These are phyloP conservation scores for Cercophora samala DNA, from an alignment of 495 filamentous ascomycete genomes.

Conservation along the genomic window DNA sequence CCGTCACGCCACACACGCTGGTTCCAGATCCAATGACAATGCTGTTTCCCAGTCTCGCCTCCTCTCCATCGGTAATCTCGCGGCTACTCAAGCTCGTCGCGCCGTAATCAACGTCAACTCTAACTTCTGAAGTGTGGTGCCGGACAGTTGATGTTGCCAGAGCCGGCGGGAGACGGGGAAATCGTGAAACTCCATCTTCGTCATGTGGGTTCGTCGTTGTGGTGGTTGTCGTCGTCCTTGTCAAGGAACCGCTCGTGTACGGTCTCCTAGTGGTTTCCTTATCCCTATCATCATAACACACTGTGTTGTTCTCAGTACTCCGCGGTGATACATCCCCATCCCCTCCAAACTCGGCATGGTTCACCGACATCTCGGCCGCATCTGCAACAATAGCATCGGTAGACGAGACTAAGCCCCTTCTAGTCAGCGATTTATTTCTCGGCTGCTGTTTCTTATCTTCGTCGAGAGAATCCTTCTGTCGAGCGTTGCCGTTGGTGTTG, in stretches of 20 bases:
- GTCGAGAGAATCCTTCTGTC: neutral
- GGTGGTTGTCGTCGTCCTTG: neutral
- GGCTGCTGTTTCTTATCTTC: neutral
- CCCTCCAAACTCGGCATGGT: neutral
- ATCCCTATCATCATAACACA: neutral
- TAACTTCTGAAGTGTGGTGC: neutral
- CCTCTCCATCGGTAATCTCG: neutral
- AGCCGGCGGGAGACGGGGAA: neutral
- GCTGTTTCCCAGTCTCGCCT: constrained; percentile 2
- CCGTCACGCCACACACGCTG: neutral
- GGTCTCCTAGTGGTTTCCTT: neutral
- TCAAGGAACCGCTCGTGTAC: neutral
- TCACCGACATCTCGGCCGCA: neutral
- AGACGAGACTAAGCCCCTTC: neutral
- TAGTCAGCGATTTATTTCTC: neutral
- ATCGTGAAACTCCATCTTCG: neutral
- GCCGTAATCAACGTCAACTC: constrained; percentile 2
- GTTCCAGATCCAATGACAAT: neutral
- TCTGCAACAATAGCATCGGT: neutral
- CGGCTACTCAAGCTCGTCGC: neutral
- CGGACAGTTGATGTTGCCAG: neutral
- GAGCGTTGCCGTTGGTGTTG: neutral
- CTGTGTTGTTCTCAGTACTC: neutral
- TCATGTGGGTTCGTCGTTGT: neutral
- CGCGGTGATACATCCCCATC: neutral